Conservation (phyloP, 1,284 basidiomycete genomes). For the Ceratobasidium sp. region DNA sequence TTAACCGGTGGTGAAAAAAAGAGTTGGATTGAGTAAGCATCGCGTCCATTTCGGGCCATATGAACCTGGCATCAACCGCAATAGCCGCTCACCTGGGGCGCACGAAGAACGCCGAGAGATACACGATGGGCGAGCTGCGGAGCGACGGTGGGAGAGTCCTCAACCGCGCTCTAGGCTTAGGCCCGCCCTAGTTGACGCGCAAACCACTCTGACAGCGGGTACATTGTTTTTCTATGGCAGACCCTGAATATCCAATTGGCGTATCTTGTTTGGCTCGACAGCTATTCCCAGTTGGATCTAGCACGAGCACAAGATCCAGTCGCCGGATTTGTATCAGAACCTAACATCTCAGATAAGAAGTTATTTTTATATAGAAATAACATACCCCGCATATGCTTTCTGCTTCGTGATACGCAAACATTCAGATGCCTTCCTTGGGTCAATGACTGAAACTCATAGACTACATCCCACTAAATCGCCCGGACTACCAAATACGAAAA, state of each 20-base stretch:
- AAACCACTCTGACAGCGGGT: slow-evolving; percentile 9
- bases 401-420: too few species aligned
- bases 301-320: not conserved
- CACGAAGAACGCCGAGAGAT: slow-evolving; percentile 36
- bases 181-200: not conserved
- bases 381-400: too few species aligned
- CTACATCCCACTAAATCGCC: too few species aligned
- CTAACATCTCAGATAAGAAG: too few species aligned
- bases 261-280: not conserved
- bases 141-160: not conserved
- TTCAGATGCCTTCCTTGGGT: too few species aligned
- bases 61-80: not conserved
- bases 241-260: not conserved
- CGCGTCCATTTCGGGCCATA: not conserved
- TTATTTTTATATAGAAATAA: too few species aligned
- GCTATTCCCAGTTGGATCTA: not conserved
- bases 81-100: slow-evolving; percentile 36
- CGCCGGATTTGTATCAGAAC: too few species aligned
- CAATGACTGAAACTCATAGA: too few species aligned
- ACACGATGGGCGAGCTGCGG: slow-evolving; percentile 19
- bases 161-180: not conserved
- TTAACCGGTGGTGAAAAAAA: not conserved
- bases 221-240: not conserved
- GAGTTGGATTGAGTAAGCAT: slow-evolving; percentile 30
- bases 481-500: too few species aligned